These are phyloP conservation scores for Mycothermus thermophilus DNA, from an alignment of 495 filamentous ascomycete species.

Conservation along the genomic window DNA sequence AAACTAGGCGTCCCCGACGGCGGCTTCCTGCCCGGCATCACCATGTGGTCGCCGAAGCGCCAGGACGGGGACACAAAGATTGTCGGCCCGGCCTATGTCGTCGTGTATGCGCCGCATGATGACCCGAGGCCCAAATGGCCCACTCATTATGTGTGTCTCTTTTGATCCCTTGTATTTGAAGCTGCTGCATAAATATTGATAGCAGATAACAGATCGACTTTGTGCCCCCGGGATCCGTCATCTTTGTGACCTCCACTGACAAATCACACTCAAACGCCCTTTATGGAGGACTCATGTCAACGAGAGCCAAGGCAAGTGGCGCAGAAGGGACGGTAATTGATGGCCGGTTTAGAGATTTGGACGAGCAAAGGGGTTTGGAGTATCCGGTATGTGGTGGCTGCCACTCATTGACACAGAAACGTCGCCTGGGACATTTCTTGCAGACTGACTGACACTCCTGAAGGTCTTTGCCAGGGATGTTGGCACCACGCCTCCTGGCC, in stretches of 20 bases:
- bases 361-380: slow-evolving; percentile 41
- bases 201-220: slow-evolving; percentile 43
- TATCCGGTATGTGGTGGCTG: slow-evolving; percentile 30
- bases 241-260: slow-evolving; percentile 44
- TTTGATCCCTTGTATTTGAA: background rate
- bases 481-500: slow-evolving; percentile 37
- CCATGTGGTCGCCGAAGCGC: slow-evolving; percentile 41
- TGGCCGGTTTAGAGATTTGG: slow-evolving; percentile 43
- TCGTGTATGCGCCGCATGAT: slow-evolving; percentile 35
- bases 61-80: slow-evolving; percentile 40
- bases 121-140: slow-evolving; percentile 32
- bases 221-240: slow-evolving; percentile 35
- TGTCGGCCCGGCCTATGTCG: slow-evolving; percentile 44
- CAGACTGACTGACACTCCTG: too few species aligned
- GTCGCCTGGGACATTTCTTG: too few species aligned
- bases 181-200: too few species aligned
- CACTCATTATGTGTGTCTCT: slow-evolving; percentile 33
- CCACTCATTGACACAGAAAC: too few species aligned
- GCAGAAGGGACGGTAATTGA: slow-evolving; percentile 39
- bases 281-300: slow-evolving; percentile 47
- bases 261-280: slow-evolving; percentile 37
- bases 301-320: slow-evolving; percentile 34
- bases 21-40: slow-evolving; percentile 43
- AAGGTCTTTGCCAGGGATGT: slow-evolving; percentile 40
- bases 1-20: slow-evolving; percentile 39